Base-by-base conservation (phyloP, 2,329 filamentous ascomycete genomes). In the Stemphylium beticola region DNA sequence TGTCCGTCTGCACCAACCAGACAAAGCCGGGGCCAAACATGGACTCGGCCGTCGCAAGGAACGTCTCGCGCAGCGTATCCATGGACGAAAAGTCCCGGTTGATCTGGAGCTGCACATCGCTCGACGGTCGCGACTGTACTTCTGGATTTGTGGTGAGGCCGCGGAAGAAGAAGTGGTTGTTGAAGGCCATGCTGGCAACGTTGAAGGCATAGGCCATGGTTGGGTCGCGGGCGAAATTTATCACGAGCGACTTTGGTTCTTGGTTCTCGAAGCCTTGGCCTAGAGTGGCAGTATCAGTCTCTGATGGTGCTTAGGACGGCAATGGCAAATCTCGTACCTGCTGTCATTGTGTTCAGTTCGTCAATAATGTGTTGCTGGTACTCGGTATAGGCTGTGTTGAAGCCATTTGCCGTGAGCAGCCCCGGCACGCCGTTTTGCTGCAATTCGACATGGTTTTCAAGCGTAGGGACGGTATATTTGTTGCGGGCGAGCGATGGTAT, bases 11-110 rank as follows among this genome's bases (percentile, higher is more conserved):
- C 68, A 97, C 90, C 58, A 99, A 87, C 95, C 95, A 99, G 73
- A 98, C 90, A 78, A 96, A 98, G 62, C 95, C 95, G 0, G 93
- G 93, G 49, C 93, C 95, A 79, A 99, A 98, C 92, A 98, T 97
- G 79, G 87, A 85, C 64, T 86, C 83, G 54, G 93, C 93, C 36
- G 89, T 96, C 61, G 87, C 81, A 70, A 95, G 77, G 77, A 99
- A 87, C 74, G 95, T 90, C 66, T 83, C 82, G 72, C 87, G 87
- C 55, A 99, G 86, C 26, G 90, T 93, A 62, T 96, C 89, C 66
- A 96, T 81, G 67, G 88, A 92, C 72, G 89, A 89, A 80, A 96
- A 98, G 68, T 86, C 86, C 63, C 80, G 78, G 67, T 85, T 81
- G 65, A 98, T 85, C 52, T 84, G 81, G 53, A 71, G 63, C 77